These are phyloP conservation scores for Lodderomyces orthopsilosis DNA, from an alignment of 1,139 yeast genomes.

Conservation along the genomic window DNA sequence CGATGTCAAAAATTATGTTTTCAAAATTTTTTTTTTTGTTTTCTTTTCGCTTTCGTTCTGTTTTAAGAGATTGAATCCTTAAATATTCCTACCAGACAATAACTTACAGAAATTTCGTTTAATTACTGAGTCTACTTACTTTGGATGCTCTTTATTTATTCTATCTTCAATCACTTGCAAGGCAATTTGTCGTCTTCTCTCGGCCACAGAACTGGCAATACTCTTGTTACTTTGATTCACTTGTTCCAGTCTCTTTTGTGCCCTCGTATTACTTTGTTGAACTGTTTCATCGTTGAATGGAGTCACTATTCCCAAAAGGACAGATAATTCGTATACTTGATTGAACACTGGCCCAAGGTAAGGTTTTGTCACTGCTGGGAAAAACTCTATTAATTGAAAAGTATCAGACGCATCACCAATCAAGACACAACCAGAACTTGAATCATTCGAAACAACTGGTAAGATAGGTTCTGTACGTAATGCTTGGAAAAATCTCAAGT, in stretches of 20 bases:
- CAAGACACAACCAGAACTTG: constrained; percentile 28
- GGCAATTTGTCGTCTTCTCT: constrained; percentile 84
- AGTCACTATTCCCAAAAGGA: constrained; percentile 53
- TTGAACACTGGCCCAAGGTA: constrained; percentile 54
- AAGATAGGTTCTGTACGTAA: constrained; percentile 40
- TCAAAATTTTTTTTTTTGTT: not conserved
- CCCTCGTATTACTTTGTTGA: constrained; percentile 71
- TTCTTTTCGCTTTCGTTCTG: not conserved
- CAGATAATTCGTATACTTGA: constrained; percentile 51
- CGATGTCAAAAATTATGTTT: not conserved
- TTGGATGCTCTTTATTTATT: constrained; percentile 33
- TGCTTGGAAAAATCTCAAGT: constrained; percentile 72
- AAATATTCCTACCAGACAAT: too few species aligned
- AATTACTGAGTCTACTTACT: not conserved
- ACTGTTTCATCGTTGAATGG: constrained; percentile 71
- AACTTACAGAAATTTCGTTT: too few species aligned
- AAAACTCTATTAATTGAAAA: constrained; percentile 77
- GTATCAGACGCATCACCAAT: constrained; percentile 91
- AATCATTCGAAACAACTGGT: constrained; percentile 29
- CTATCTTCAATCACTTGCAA: constrained; percentile 79
- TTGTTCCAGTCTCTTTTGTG: constrained; percentile 55
- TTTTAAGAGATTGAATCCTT: not conserved
- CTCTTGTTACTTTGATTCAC: constrained; percentile 37
- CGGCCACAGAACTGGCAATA: constrained; percentile 64
- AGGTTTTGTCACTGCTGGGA: constrained; percentile 60